Conservation (phyloP, 225 moss, liverwort and hornwort species). For the Physcomitrellopsis africana region DNA sequence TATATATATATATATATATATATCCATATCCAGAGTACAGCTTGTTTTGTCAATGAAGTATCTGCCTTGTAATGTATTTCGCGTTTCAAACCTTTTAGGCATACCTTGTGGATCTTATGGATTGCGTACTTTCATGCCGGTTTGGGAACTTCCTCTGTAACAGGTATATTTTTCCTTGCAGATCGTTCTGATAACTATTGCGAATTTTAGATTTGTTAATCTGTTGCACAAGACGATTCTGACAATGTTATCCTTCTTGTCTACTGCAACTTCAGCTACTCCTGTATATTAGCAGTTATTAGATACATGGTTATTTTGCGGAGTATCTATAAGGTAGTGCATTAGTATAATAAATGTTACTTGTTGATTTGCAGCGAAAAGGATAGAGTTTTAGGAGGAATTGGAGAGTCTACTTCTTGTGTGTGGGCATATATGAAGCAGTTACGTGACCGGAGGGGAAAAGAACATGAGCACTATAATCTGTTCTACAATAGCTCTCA, state of each 20-base stretch:
- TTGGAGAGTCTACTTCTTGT: slow-evolving; percentile 69
- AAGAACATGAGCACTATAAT: slow-evolving; percentile 87
- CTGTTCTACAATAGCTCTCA: slow-evolving; percentile 71
- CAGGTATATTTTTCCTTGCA: slow-evolving; percentile 54
- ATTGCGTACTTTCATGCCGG: slow-evolving; percentile 83
- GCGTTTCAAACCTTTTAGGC: slow-evolving; percentile 46
- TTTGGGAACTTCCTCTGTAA: slow-evolving; percentile 98
- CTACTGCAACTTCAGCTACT: slow-evolving; percentile 1
- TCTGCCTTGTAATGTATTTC: not conserved
- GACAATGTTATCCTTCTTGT: slow-evolving; percentile 15
- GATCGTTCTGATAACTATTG: slow-evolving; percentile 6
- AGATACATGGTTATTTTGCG: not conserved
- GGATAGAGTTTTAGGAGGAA: slow-evolving; percentile 79
- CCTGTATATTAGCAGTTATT: too few relatives aligned
- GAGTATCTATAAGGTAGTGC: slow-evolving; percentile 11
- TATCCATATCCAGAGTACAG: too few relatives aligned
- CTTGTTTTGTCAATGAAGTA: too few relatives aligned
- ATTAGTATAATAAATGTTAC: slow-evolving; percentile 15
- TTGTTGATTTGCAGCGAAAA: slow-evolving; percentile 73
- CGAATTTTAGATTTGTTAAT: not conserved
- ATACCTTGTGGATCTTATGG: slow-evolving; percentile 90
- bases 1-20: not conserved
- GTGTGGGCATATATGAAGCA: slow-evolving; percentile 80
- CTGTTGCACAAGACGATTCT: slow-evolving; percentile 13
- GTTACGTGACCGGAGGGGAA: slow-evolving; percentile 59